These are phyloP conservation scores for Karstenula rhodostoma DNA, from an alignment of 2,329 filamentous ascomycete genomes.

Conservation along the genomic window DNA sequence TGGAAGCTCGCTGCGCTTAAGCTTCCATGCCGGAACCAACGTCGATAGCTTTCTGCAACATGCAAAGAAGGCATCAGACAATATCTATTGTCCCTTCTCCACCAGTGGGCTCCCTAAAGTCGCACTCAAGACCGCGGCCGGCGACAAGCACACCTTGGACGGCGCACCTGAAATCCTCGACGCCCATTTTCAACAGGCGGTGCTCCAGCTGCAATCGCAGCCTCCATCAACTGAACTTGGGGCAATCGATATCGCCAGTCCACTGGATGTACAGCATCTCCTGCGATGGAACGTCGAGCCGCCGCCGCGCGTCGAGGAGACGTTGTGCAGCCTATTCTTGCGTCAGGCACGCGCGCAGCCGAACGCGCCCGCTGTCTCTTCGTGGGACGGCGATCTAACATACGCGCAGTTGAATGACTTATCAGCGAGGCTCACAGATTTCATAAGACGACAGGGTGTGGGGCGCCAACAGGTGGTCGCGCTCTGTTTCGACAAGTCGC, in stretches of 20 bases:
- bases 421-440: slow-evolving; percentile 15
- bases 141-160: not conserved
- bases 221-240: not conserved
- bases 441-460: slow-evolving; percentile 14
- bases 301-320: slow-evolving; percentile 8
- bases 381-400: slow-evolving; percentile 18
- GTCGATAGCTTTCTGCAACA: slow-evolving; percentile 7
- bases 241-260: not conserved
- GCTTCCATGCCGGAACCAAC: not conserved
- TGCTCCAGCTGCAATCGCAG: slow-evolving; percentile 2
- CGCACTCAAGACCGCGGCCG: not conserved
- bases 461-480: slow-evolving; percentile 14
- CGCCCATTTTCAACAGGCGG: not conserved
- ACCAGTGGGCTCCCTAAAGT: not conserved
- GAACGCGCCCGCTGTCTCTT: slow-evolving; percentile 15
- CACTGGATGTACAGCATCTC: slow-evolving; percentile 1
- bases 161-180: not conserved
- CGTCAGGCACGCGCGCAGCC: not conserved
- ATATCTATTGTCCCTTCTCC: not conserved
- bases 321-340: slow-evolving; percentile 2
- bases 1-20: not conserved
- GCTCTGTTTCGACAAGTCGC: slow-evolving; percentile 27
- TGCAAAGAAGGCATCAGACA: not conserved
- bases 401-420: slow-evolving; percentile 20
- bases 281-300: slow-evolving; percentile 10